Base-by-base conservation (phyloP, 805 yeast species). In the Starmerella bombicola region DNA sequence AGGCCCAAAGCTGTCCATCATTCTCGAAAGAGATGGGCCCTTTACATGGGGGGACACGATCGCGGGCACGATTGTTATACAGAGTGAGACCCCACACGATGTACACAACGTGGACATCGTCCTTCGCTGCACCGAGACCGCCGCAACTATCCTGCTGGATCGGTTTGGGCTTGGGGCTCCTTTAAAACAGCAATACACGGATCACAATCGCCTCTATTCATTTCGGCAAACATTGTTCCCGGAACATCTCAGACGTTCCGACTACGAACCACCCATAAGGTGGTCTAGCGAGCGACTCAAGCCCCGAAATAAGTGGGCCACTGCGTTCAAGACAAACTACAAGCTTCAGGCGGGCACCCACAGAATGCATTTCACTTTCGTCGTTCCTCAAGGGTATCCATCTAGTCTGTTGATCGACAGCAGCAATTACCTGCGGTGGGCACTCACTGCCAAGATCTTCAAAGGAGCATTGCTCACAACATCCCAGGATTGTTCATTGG, bases 61-160 rank as follows among this genome's bases (percentile, higher is more conserved):
- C 7, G 34, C 13, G 12, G 34, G 34, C 12, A 7, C 10, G 7
- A 18, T 31, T 21, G 18, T 17, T 15, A 21, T 31, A 15, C 15
- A 31, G 34, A 31, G 18, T 21, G 19, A 18, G 21, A 6, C 20
- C 8, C n/a, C 15, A 21, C 18, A 15, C 34, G 20, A 31, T 15
- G 13, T 17, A 5, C 34, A 31, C 9, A 31, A 31, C 21, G n/a
- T 31, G 13, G 34, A 31, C 13, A 18, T 31, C 9, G 18, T 31
- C 15, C 22, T 31, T 18, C 34, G 34, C n/a, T 31, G 34, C 21
- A 9, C 34, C 22, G 34, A 31, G 34, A 5, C 6, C 12, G 34
- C 13, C 9, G 8, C 34, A 31, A 15, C 15, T 21, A 13, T 18
- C 12, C 22, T 31, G 13, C 20, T 31, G 18, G 28, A 24, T 9